Conservation (phyloP, 2,329 filamentous ascomycete genomes). For the Teratosphaeria nubilosa region DNA sequence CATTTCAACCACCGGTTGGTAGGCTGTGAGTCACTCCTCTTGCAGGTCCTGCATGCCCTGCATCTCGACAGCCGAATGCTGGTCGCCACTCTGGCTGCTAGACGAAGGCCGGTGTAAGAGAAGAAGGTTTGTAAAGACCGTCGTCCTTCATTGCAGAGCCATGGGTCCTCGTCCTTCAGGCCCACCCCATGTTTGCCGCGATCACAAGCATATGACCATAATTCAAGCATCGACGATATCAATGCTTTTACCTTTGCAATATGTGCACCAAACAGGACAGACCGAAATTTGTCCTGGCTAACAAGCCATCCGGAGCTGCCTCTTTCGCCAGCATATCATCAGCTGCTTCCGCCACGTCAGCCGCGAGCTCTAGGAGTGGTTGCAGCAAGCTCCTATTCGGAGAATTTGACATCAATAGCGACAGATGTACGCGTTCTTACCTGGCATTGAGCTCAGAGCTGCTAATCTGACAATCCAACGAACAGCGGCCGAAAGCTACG, state of each 20-base stretch:
- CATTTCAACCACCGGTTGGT: background rate
- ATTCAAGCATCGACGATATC: background rate
- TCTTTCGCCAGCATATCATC: conserved; percentile 22
- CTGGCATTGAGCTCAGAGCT: conserved; percentile 11
- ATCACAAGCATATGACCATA: conserved; percentile 6
- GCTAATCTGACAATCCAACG: background rate
- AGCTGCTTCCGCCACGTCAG: conserved; percentile 24
- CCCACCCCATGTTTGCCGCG: conserved; percentile 8
- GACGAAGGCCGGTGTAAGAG: background rate
- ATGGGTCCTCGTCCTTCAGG: conserved; percentile 1
- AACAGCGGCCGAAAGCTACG: conserved; percentile 35
- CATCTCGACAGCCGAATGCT: background rate
- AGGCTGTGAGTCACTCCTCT: background rate
- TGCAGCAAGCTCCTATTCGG: conserved; percentile 37
- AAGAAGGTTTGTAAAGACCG: background rate
- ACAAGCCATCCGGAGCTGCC: conserved; percentile 20
- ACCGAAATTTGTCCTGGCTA: conserved; percentile 18
- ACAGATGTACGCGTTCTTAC: conserved; percentile 22
- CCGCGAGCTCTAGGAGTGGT: conserved; percentile 25
- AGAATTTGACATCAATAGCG: conserved; percentile 38
- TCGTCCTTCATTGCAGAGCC: conserved; percentile 1
- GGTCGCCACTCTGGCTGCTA: background rate
- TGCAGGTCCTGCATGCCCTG: conserved; percentile 1
- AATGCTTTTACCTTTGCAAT: conserved; percentile 11
- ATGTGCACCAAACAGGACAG: conserved; percentile 21